Evolutionary conservation across 2,329 filamentous ascomycete species (phyloP).

Genomic region (Aotearoamyces nothofagi): DNA sequence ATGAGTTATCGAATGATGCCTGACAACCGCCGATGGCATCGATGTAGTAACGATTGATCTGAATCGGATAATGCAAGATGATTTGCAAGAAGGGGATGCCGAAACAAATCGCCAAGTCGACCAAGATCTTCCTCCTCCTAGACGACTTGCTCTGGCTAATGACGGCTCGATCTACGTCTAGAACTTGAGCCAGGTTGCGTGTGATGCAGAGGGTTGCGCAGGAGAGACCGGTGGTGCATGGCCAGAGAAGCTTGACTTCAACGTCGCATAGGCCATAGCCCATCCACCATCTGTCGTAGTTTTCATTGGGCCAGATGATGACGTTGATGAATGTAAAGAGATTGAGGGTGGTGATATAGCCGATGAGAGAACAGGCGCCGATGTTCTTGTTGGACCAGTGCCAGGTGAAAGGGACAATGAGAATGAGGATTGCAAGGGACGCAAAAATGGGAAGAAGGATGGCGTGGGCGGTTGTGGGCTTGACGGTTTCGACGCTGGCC

Average conservation of each 20-base stretch:
- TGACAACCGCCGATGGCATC: slow-evolving; percentile 43
- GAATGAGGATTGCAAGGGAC: slow-evolving; percentile 32
- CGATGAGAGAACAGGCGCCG: slow-evolving; percentile 37
- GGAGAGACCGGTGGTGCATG: slow-evolving; percentile 33
- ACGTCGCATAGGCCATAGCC: slow-evolving; percentile 50
- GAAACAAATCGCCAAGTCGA: slow-evolving; percentile 41
- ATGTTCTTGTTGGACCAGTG: slow-evolving; percentile 46
- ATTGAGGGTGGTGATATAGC: slow-evolving; percentile 40
- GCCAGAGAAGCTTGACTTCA: slow-evolving; percentile 40
- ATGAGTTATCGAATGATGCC: slow-evolving; percentile 36
- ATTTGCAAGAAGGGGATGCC: slow-evolving; percentile 37
- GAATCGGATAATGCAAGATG: slow-evolving; percentile 41
- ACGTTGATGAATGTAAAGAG: slow-evolving; percentile 44
- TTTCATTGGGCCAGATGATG: slow-evolving; percentile 46
- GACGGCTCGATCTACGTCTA: slow-evolving; percentile 40
- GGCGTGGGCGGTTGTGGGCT: slow-evolving; percentile 14
- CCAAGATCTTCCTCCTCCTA: slow-evolving; percentile 26
- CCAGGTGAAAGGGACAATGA: slow-evolving; percentile 40
- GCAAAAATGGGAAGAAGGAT: slow-evolving; percentile 31
- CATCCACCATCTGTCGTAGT: slow-evolving; percentile 36
- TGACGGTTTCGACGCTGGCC: too few relatives aligned
- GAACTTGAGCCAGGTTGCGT: slow-evolving; percentile 39
- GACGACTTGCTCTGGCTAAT: slow-evolving; percentile 32
- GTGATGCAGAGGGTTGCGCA: slow-evolving; percentile 41
- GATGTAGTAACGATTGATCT: slow-evolving; percentile 41